Evolutionary conservation across 2,329 filamentous ascomycete species (phyloP).

Genomic region (Verticillium nubilum): DNA sequence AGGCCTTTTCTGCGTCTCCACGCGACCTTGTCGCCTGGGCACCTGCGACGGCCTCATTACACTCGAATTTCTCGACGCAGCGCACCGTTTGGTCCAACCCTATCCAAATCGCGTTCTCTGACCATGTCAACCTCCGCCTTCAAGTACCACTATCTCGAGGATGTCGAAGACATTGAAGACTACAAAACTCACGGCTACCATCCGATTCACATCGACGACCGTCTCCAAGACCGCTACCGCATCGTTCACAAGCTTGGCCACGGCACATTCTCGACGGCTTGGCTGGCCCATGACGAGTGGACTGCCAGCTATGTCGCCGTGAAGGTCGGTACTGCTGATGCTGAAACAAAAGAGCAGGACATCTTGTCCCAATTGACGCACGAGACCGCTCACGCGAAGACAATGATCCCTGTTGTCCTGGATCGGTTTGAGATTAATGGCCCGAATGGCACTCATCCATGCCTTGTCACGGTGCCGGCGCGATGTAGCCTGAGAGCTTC

Average conservation of each 20-base stretch:
- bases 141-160: not conserved
- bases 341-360: constrained; percentile 5
- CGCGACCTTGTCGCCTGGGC: not conserved
- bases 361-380: constrained; percentile 11
- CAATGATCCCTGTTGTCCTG: constrained; percentile 6
- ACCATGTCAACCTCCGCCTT: not conserved
- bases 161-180: not conserved
- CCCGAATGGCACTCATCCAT: constrained; percentile 13
- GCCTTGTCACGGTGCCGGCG: constrained; percentile 11
- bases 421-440: constrained; percentile 11
- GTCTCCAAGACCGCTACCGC: constrained; percentile 16
- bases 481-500: constrained; percentile 10
- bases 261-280: constrained; percentile 17
- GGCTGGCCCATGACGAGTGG: constrained; percentile 18
- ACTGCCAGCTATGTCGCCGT: constrained; percentile 15
- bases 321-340: constrained; percentile 18
- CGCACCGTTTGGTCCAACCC: not conserved
- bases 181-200: constrained; percentile 21
- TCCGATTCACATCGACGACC: constrained; percentile 26
- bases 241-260: constrained; percentile 13
- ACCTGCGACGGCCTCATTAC: not conserved
- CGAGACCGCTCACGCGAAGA: not conserved
- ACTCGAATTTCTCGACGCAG: not conserved
- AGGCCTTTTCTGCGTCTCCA: not conserved
- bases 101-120: not conserved